phyloP scores from a whole-genome alignment of 805 yeast genomes.

The Cyberlindnera mississippiensis region DNA sequence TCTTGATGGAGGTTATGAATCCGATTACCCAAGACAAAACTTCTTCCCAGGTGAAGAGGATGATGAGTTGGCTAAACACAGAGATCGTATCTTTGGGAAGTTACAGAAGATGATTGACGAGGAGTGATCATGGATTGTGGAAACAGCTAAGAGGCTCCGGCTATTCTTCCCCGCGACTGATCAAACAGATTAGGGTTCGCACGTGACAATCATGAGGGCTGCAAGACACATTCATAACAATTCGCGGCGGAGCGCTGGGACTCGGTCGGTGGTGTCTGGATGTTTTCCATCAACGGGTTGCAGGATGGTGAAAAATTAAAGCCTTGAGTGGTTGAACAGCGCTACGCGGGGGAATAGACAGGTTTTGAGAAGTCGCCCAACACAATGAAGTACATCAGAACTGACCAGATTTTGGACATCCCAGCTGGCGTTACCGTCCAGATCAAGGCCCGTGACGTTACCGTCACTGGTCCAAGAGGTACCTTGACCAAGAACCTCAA shows the following conservation, averaged over 20 bases:
- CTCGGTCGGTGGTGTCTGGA: slow-evolving; percentile 8
- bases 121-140: no score
- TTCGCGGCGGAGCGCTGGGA: neutral
- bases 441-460: slow-evolving; percentile 87
- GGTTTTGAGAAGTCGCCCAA: neutral
- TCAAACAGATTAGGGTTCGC: slow-evolving; percentile 1
- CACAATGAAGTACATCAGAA: slow-evolving; percentile 77
- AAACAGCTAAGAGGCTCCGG: no score
- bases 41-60: slow-evolving; percentile 55
- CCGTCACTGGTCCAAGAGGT: slow-evolving; percentile 98
- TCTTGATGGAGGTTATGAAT: slow-evolving; percentile 31
- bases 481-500: slow-evolving; percentile 81
- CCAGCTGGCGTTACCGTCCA: slow-evolving; percentile 92
- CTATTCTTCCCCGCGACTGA: neutral
- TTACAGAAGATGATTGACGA: slow-evolving; percentile 53
- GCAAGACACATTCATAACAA: slow-evolving; percentile 1
- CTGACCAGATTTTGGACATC: slow-evolving; percentile 75
- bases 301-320: slow-evolving; percentile 12
- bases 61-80: slow-evolving; percentile 57
- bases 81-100: slow-evolving; percentile 58
- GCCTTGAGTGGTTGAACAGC: neutral
- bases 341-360: neutral
- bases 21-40: slow-evolving; percentile 40
- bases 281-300: slow-evolving; percentile 11
- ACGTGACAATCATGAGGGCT: neutral